Evolutionary conservation across 352 stramenopile genomes (phyloP).

Genomic region (Globisporangium sylvaticum): DNA sequence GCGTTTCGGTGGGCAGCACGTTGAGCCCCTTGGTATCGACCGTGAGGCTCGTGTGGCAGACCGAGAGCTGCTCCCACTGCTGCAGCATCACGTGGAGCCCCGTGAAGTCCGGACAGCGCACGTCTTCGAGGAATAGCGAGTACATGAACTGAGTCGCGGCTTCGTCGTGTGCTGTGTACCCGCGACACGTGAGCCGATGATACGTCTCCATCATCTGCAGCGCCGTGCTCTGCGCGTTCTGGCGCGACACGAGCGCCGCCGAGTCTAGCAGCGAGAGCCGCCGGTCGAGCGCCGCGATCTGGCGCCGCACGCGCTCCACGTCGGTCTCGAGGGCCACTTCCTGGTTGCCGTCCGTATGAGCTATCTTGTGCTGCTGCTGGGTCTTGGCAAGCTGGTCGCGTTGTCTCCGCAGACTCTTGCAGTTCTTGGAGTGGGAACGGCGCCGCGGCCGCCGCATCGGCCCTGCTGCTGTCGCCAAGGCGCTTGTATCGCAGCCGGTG

Average conservation of each 20-base stretch:
- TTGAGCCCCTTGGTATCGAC: slow-evolving; percentile 14
- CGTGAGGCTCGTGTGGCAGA: slow-evolving; percentile 28
- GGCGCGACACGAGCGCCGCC: slow-evolving; percentile 15
- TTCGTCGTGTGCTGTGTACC: slow-evolving; percentile 9
- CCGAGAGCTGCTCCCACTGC: slow-evolving; percentile 40
- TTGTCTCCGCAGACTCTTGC: slow-evolving; percentile 13
- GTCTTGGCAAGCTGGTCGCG: slow-evolving; percentile 1
- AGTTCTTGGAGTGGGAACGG: slow-evolving; percentile 21
- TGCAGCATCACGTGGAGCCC: slow-evolving; percentile 31
- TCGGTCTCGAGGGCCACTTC: slow-evolving; percentile 5
- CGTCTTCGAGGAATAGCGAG: slow-evolving; percentile 20
- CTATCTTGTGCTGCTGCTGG: not conserved
- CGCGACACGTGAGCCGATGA: slow-evolving; percentile 28
- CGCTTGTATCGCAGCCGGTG: too few species aligned
- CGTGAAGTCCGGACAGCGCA: slow-evolving; percentile 32
- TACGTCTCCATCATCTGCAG: slow-evolving; percentile 34
- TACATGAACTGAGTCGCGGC: slow-evolving; percentile 22
- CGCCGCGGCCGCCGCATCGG: not conserved
- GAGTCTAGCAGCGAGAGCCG: slow-evolving; percentile 24
- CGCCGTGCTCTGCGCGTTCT: slow-evolving; percentile 26
- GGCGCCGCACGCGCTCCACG: slow-evolving; percentile 14
- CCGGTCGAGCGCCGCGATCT: slow-evolving; percentile 19
- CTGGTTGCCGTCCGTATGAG: slow-evolving; percentile 2
- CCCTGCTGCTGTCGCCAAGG: not conserved
- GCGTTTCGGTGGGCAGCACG: slow-evolving; percentile 20